Percentiles rank a stretch among this genome's conserved stretches.
phyloP scores from a whole-genome alignment of 352 stramenopile genomes.

The Pilasporangium apinafurcum region DNA sequence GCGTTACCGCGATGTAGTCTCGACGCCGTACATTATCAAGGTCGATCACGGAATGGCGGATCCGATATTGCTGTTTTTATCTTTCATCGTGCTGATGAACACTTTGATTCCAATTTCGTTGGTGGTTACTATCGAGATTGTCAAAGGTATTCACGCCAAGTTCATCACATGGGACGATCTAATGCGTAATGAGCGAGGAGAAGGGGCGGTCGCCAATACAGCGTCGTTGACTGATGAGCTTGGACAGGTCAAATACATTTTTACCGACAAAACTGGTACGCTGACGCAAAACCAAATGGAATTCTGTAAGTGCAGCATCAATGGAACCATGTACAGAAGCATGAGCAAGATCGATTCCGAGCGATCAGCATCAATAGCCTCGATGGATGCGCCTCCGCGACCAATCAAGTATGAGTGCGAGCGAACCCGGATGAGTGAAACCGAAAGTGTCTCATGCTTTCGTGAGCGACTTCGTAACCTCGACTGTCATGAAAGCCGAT shows the following conservation, averaged over 20 bases:
- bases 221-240: constrained; percentile 91
- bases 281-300: constrained; percentile 94
- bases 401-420: constrained; percentile 1
- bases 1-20: constrained; percentile 2
- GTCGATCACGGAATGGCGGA: background rate
- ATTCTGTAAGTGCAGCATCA: constrained; percentile 94
- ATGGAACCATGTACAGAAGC: constrained; percentile 70
- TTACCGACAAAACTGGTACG: constrained; percentile 94
- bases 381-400: constrained; percentile 15
- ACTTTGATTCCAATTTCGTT: constrained; percentile 92
- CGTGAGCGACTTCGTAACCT: constrained; percentile 40
- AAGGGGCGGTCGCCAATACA: constrained; percentile 79
- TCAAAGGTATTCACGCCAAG: constrained; percentile 68
- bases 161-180: constrained; percentile 74
- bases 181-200: constrained; percentile 43
- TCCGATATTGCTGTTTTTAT: constrained; percentile 76
- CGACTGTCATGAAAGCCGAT: constrained; percentile 40
- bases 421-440: constrained; percentile 3
- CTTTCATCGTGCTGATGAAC: constrained; percentile 89
- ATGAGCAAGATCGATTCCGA: constrained; percentile 22
- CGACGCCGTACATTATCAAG: constrained; percentile 4
- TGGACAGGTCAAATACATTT: constrained; percentile 90
- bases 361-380: constrained; percentile 25
- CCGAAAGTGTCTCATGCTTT: constrained; percentile 27
- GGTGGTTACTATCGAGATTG: constrained; percentile 83